Evolutionary conservation across 371 early-diverging fungal species (phyloP).

Genomic region (Haplosporangium sp.): DNA sequence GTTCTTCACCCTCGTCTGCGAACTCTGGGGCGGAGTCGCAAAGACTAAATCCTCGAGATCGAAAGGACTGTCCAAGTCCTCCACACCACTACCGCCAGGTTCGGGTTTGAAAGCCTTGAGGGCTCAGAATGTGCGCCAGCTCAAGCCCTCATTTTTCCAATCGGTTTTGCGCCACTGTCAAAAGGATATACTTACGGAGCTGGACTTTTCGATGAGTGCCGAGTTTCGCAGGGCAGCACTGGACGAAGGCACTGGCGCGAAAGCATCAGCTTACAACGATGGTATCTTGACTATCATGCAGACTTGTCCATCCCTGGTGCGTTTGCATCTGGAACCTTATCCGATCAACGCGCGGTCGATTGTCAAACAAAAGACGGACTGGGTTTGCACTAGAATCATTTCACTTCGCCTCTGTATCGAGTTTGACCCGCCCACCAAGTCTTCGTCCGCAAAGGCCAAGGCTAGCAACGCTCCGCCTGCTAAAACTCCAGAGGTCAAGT

Average conservation of each 20-base stretch:
- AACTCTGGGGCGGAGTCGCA: slow-evolving; percentile 28
- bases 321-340: slow-evolving; percentile 24
- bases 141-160: slow-evolving; percentile 15
- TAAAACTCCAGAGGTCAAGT: too few relatives aligned
- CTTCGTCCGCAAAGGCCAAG: too few relatives aligned
- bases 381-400: slow-evolving; percentile 11
- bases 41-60: background rate
- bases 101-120: slow-evolving; percentile 3
- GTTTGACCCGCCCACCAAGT: slow-evolving; percentile 10
- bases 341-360: slow-evolving; percentile 25
- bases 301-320: slow-evolving; percentile 12
- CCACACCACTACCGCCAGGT: too few relatives aligned
- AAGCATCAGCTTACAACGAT: slow-evolving; percentile 2
- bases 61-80: background rate
- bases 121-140: background rate
- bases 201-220: slow-evolving; percentile 16
- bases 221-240: background rate
- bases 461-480: too few relatives aligned
- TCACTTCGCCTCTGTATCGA: slow-evolving; percentile 21
- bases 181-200: slow-evolving; percentile 7
- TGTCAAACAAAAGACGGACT: background rate
- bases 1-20: slow-evolving; percentile 15
- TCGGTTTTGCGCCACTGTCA: slow-evolving; percentile 11
- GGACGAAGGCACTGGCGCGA: too few relatives aligned
- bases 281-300: slow-evolving; percentile 9